These are phyloP conservation scores for Candida tallmaniae DNA, from an alignment of 805 yeast species.

Conservation along the genomic window DNA sequence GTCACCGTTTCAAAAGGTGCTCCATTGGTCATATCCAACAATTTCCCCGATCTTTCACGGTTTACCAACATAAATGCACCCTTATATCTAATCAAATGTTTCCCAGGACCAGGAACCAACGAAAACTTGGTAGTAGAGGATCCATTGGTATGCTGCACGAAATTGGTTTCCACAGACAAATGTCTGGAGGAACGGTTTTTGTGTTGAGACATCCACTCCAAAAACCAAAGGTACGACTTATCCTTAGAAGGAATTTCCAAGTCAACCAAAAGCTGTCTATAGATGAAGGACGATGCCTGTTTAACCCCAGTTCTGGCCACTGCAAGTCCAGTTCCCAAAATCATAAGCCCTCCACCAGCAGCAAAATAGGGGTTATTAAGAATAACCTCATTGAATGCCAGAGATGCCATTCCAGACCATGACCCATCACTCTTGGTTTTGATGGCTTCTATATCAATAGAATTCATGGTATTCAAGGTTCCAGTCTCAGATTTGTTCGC, in stretches of 20 bases:
- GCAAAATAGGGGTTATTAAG: constrained; percentile 90
- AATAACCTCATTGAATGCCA: constrained; percentile 50
- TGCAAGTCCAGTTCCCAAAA: constrained; percentile 86
- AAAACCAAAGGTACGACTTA: constrained; percentile 89
- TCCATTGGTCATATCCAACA: constrained; percentile 85
- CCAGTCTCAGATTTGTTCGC: too few species aligned
- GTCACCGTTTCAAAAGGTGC: constrained; percentile 97
- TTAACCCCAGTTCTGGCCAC: constrained; percentile 65
- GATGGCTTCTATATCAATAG: constrained; percentile 36
- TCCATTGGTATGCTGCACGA: constrained; percentile 87
- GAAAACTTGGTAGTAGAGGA: constrained; percentile 82
- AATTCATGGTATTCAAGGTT: too few species aligned
- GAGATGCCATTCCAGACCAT: constrained; percentile 19
- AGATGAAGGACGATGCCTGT: constrained; percentile 60
- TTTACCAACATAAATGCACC: constrained; percentile 87
- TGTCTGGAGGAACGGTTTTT: constrained; percentile 76
- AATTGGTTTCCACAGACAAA: constrained; percentile 83
- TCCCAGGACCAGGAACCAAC: constrained; percentile 96
- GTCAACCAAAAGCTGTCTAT: constrained; percentile 84
- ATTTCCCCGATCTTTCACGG: constrained; percentile 84
- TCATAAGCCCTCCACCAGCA: constrained; percentile 97
- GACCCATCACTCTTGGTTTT: constrained; percentile 35
- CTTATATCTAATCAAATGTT: constrained; percentile 77
- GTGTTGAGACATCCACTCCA: constrained; percentile 91
- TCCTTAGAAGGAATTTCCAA: constrained; percentile 91